Conservation (phyloP, 75 land plant species). For the Cupressus sempervirens region DNA sequence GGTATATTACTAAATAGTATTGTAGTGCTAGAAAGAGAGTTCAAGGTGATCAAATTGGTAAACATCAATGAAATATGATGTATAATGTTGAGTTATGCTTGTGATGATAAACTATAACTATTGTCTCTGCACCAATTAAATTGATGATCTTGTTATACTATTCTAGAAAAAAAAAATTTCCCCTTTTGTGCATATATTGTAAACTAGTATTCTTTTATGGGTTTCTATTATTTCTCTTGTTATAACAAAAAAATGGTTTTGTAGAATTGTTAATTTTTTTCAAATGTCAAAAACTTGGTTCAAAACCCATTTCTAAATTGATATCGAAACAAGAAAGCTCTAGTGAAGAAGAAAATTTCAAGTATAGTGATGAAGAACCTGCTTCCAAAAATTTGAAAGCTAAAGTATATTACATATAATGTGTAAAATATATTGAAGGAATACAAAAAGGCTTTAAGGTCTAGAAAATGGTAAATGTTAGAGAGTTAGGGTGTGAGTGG, state of each 20-base stretch:
- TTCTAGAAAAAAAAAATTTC: no score
- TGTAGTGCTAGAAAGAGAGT: not conserved
- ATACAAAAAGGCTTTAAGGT: not conserved
- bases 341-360: constrained; percentile 1
- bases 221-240: no score
- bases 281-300: not conserved
- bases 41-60: not conserved
- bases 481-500: no score
- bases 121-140: not conserved
- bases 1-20: not conserved
- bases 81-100: not conserved
- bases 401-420: not conserved
- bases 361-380: constrained; percentile 9
- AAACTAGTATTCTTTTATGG: no score
- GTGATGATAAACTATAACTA: no score
- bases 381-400: constrained; percentile 3
- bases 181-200: no score
- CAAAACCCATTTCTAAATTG: not conserved
- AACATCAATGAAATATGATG: no score
- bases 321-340: not conserved
- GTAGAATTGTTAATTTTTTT: not conserved
- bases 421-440: not conserved
- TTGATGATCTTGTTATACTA: no score
- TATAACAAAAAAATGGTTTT: not conserved
- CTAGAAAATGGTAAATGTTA: not conserved